These are phyloP conservation scores for Wallacemonas sp. DNA, from an alignment of 208 protist genomes.

Conservation along the genomic window DNA sequence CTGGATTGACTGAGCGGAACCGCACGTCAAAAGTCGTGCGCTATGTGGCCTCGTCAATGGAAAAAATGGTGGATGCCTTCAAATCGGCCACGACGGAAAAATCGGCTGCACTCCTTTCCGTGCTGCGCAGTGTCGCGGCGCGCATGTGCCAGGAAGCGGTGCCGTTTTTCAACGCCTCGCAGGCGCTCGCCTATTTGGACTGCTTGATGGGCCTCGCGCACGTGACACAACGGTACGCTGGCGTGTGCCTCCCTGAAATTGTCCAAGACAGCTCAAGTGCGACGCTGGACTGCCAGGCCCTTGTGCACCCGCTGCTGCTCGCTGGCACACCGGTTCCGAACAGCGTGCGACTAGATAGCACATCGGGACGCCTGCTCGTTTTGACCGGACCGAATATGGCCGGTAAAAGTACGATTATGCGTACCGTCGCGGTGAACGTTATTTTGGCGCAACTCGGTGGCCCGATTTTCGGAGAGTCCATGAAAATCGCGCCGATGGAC, in stretches of 20 bases:
- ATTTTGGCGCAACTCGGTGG: constrained; percentile 98
- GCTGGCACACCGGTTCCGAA: constrained; percentile 64
- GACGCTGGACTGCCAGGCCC: constrained; percentile 21
- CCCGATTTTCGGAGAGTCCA: constrained; percentile 78
- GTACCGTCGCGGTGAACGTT: constrained; percentile 93
- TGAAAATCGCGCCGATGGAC: constrained; percentile 86
- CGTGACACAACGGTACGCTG: constrained; percentile 30
- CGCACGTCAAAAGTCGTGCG: constrained; percentile 72
- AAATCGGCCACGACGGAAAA: constrained; percentile 64
- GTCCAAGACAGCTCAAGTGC: constrained; percentile 23
- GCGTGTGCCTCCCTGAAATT: constrained; percentile 26
- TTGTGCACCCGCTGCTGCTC: constrained; percentile 41
- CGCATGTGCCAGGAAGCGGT: constrained; percentile 75
- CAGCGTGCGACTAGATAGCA: constrained; percentile 37
- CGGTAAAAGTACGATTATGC: constrained; percentile 97
- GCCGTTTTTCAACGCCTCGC: constrained; percentile 52
- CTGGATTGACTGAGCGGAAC: constrained; percentile 66
- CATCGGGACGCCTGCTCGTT: constrained; percentile 73
- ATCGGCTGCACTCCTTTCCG: constrained; percentile 56
- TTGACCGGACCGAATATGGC: constrained; percentile 99
- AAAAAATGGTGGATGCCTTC: constrained; percentile 47
- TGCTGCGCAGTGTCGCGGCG: constrained; percentile 62
- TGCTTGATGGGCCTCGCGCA: constrained; percentile 73
- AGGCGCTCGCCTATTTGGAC: constrained; percentile 80
- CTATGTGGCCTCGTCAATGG: constrained; percentile 56